Evolutionary conservation across 345 rosid species (phyloP), one percentile per base, ranked within the genome.

Genomic region (Ceriops tagal): DNA sequence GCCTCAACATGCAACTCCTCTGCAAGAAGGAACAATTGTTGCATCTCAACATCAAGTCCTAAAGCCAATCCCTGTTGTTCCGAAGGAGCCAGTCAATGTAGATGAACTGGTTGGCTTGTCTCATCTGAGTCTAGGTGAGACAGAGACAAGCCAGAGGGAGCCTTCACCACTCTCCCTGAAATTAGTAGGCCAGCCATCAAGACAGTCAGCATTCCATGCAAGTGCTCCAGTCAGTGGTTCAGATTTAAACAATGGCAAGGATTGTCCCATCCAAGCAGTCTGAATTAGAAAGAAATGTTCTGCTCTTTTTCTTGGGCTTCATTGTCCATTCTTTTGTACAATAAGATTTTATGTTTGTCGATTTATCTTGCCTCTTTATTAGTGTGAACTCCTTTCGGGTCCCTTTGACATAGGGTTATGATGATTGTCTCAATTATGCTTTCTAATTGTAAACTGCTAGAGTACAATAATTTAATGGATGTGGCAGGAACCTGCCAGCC

Each of bases 131-230:
- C 77, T 95, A 64, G 83, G 78, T 47, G 89, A 86, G 77, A 65
- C 67, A 0, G 77, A 71, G 52, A 79, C 77, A 61, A 67, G 78
- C 27, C 82, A 71, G 55, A 74, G 81, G 24, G 88, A 86, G 71
- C 88, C 91, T 62, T 81, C 97, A 0, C 83, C 82, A 0, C 81
- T 88, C 30, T 90, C 98, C 55, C 78, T 90, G 77, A 87, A 87
- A 64, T 76, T 92, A 58, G 73, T 78, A 0, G 90, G 89, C 20
- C 92, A 90, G 81, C 83, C 99, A 9, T 78, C 92, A 8, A 72
- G 92, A 71, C 98, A 84, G 69, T 92, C 96, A 0, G 96, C 96
- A 2, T 95, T 95, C 74, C 97, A 89, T 64, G 85, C 89, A 6
- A 95, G 79, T 68, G 88, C 83, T 56, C 81, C 88, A 2, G 87